Evolutionary conservation across 768 basidiomycete species (phyloP), one percentile per base, ranked within the genome.

Genomic region (Mycena crocata): DNA sequence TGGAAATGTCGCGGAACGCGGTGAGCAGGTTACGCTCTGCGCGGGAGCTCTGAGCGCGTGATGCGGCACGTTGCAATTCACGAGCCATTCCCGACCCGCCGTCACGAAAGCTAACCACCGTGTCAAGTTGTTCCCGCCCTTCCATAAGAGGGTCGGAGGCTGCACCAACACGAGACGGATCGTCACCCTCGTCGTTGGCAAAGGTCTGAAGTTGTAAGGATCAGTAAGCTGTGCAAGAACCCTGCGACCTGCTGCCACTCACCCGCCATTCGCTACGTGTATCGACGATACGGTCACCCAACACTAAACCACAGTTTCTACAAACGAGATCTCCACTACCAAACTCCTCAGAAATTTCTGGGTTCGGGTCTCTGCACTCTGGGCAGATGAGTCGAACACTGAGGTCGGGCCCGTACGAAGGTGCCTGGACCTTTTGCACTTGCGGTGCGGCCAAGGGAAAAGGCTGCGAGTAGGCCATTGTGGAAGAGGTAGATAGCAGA

Each of bases 131-230:
- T 74, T 98, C 96, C 73, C 95, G 91, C 40, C 95, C 96, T 78
- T 98, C 95, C 82, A 99, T 85, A 45, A 96, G 82, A 32, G 96
- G 95, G 79, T 98, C 95, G 23, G 92, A 89, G 46, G 96, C 95
- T 59, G 95, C 96, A 82, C 98, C 98, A 72, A 99, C 98, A 92
- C 98, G 98, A 71, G 98, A 99, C 68, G 98, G 98, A 78, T 99
- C 98, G 78, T 98, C 97, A 68, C 97, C 96, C 84, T 99, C 98
- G 74, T 98, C 97, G 77, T 99, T 98, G 71, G 98, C 98, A 80
- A 99, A 99, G 67, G 98, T 99, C 93, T 98, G 74, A 19, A 64
- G 66, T 71, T 56, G 56, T 62, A 64, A 66, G 37, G 58, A 73
- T 67, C 72, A 59, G 32, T 68, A 44, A 57, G 63, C 61, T 52